Evolutionary conservation across 2,329 filamentous ascomycete species (phyloP).

Genomic region (Fusarium sp.): DNA sequence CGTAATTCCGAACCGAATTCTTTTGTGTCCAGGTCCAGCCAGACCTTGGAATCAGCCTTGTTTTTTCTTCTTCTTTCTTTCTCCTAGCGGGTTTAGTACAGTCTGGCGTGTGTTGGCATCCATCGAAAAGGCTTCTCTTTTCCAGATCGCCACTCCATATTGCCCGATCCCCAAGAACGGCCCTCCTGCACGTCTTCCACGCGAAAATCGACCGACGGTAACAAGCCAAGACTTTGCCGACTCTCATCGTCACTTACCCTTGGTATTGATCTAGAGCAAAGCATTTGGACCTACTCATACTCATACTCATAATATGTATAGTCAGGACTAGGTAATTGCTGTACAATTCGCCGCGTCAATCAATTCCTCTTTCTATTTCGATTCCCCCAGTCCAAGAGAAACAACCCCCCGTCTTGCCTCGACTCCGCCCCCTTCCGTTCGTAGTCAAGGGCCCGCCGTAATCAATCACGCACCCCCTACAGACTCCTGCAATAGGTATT

Average conservation of each 20-base stretch:
- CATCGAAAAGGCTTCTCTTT: conserved; percentile 26
- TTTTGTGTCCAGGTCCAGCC: background rate
- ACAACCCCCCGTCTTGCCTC: background rate
- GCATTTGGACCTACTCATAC: background rate
- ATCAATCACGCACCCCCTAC: conserved; percentile 14
- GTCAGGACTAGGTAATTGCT: background rate
- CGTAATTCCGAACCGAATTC: background rate
- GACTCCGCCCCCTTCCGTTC: conserved; percentile 23
- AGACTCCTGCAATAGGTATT: background rate
- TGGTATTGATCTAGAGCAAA: background rate
- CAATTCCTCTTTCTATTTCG: background rate
- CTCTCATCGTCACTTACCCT: conserved; percentile 31
- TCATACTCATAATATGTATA: background rate
- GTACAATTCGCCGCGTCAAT: background rate
- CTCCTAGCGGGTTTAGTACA: background rate
- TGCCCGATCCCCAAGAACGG: conserved; percentile 9
- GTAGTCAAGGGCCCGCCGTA: conserved; percentile 22
- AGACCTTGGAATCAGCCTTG: background rate
- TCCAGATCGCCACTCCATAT: conserved; percentile 32
- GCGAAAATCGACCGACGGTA: conserved; percentile 24
- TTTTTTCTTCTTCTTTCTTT: background rate
- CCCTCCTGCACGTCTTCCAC: conserved; percentile 18
- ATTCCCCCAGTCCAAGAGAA: background rate
- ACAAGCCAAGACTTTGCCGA: conserved; percentile 33
- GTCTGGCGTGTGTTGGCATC: background rate